Evolutionary conservation across 306 rosid species (phyloP).

Genomic region (Vigna mungo): DNA sequence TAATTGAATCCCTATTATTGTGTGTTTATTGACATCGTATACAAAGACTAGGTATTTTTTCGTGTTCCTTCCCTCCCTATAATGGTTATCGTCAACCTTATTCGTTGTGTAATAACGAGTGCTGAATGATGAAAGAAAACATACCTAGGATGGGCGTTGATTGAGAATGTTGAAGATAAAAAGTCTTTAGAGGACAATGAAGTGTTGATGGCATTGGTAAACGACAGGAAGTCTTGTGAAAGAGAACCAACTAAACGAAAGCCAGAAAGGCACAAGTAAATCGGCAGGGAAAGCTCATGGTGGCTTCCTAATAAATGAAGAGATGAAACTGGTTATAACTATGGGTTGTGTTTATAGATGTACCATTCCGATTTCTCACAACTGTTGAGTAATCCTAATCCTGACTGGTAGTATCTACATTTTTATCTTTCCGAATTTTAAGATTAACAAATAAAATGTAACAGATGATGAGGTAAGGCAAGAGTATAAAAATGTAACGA

Average conservation of each 20-base stretch:
- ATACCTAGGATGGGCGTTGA: neutral
- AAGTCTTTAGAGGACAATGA: neutral
- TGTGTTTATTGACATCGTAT: slow-evolving; percentile 1
- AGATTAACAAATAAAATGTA: neutral
- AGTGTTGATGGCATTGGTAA: slow-evolving; percentile 7
- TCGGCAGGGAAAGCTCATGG: neutral
- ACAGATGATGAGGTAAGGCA: neutral
- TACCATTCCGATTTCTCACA: neutral
- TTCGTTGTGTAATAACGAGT: neutral
- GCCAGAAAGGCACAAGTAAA: neutral
- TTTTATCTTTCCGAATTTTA: neutral
- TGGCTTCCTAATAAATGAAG: neutral
- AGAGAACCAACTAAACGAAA: slow-evolving; percentile 2
- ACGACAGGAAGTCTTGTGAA: neutral
- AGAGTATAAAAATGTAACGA: neutral
- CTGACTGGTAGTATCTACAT: neutral
- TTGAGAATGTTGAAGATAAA: neutral
- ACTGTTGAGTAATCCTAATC: neutral
- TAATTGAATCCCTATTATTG: neutral
- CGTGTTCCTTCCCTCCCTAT: neutral
- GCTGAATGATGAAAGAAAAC: neutral
- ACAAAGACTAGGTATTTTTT: neutral
- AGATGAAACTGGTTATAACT: slow-evolving; percentile 13
- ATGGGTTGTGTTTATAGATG: neutral
- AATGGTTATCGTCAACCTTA: neutral